Evolutionary conservation across 306 rosid species (phyloP), one percentile per base, ranked within the genome.

Genomic region (Comarum palustre): DNA sequence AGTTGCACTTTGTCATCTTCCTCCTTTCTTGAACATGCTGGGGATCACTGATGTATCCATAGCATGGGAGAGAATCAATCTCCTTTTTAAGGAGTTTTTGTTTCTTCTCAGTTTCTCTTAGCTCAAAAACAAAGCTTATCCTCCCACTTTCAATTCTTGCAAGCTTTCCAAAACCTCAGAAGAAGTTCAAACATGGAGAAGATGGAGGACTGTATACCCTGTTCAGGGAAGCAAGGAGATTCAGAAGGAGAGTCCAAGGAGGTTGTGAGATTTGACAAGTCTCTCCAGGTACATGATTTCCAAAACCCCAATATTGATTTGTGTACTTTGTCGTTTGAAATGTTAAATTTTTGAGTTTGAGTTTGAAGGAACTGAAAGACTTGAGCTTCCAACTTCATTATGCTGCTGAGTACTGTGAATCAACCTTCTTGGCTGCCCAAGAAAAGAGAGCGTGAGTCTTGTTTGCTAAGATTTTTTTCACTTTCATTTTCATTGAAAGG

Each of bases 391-490:
- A 94, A 86, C 95, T 94, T 80, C 97, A 91, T 73, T 65, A 82
- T 73, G 98, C 96, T 52, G 98, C 98, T 55, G 98, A 94, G 79
- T 86, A 84, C 62, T 86, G 91, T 74, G 98, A 91, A 85, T 75
- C 89, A 62, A 83, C 88, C 2, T 91, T 91, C 90, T 69, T 85
- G 88, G 81, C 82, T 69, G 51, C 88, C 78, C 78, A 82, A 83
- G 84, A 75, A 75, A 94, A 88, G 81, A 86, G 52, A 75, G 83
- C 42, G 98, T 94, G 73, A 86, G 95, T 84, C 64, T 66, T 5
- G 34, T 6, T 61, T 29, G 20, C 14, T 59, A 14, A 14, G 41
- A n/a, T 41, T 6, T 29, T 59, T 3, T 16, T 59, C 16, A 0
- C 11, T 14, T 59, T 29, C 1, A 4, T 29, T 39, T 59, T 15